Evolutionary conservation across 371 early-diverging fungal species (phyloP), one percentile per base, ranked within the genome.

Genomic region (Spiromyces aspiralis): DNA sequence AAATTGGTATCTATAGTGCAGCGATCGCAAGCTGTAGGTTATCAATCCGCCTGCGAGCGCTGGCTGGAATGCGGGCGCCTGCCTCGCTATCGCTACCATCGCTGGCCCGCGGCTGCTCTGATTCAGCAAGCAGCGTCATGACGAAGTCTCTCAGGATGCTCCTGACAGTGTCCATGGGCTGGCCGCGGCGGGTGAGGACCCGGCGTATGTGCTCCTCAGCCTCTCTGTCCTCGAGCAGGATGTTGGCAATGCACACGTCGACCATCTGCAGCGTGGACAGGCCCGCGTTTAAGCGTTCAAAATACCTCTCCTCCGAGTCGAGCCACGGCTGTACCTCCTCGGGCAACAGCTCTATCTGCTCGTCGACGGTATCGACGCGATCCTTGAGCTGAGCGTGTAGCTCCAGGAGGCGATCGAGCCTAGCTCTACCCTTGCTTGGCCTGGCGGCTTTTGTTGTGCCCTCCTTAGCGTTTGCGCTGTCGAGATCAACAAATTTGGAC

Each of bases 221-320:
- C 6, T 35, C 16, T 35, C 16, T 6, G 35, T 35, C 35, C 16
- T 35, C 35, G 10, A 35, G 16, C 6, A 35, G 10, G 16, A 35
- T 35, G 35, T 35, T 35, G 35, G 78, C 81, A 44, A 86, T 59
- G 20, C 75, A 69, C 25, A 80, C 57, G 54, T 81, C 83, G 0
- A 84, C 70, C 47, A 84, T 67, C 51, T 94, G 92, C 49, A 90
- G 69, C 25, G 83, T 79, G 55, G 86, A 90, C 45, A 90, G 60
- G 0, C 92, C 94, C 0, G 83, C 79, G 44, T 83, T 83, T 53
- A 91, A 55, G 42, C 88, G 72, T 45, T 74, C 55, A 43, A 84
- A 49, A 54, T 78, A 70, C 51, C 54, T 61, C 28, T 81, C 77
- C 45, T 76, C 80, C 10, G 35, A 16, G 16, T 35, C 35, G 35